A percentile compares a stretch with the other conserved stretches of the same genome.
Conservation (phyloP, 495 filamentous ascomycete species). For the Viridothelium virens region DNA sequence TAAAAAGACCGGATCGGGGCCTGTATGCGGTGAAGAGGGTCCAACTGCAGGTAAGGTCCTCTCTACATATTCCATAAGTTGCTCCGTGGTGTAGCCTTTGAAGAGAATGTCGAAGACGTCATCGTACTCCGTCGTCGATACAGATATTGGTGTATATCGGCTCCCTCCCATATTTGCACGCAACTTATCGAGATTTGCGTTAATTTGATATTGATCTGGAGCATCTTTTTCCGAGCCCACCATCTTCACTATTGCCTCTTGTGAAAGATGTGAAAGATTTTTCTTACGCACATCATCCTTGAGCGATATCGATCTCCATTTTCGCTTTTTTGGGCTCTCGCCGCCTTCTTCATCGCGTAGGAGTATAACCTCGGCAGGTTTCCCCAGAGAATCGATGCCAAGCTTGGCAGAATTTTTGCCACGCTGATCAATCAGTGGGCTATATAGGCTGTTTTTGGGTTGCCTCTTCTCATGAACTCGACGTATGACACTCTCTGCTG, state of each 20-base stretch:
- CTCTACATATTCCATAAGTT: neutral
- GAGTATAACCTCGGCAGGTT: conserved; percentile 1
- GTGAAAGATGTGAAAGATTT: neutral
- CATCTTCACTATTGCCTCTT: neutral
- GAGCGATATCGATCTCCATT: neutral
- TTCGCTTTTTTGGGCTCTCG: neutral
- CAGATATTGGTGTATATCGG: neutral
- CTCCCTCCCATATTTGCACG: neutral
- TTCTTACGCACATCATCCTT: neutral
- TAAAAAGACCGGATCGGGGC: neutral
- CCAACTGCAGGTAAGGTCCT: neutral
- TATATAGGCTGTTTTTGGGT: neutral
- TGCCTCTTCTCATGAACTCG: neutral
- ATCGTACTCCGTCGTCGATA: neutral
- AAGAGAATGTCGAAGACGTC: conserved; percentile 4
- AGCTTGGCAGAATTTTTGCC: neutral
- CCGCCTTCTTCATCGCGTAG: neutral
- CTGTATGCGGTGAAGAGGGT: neutral
- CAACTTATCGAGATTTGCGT: neutral
- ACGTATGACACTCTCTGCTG: neutral
- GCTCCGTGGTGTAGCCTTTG: conserved; percentile 1
- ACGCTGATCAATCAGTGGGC: neutral
- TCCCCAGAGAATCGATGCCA: neutral
- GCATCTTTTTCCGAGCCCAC: neutral
- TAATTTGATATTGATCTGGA: neutral